phyloP scores from a whole-genome alignment of 495 filamentous ascomycete genomes.

The Tuber microsphaerosporum region DNA sequence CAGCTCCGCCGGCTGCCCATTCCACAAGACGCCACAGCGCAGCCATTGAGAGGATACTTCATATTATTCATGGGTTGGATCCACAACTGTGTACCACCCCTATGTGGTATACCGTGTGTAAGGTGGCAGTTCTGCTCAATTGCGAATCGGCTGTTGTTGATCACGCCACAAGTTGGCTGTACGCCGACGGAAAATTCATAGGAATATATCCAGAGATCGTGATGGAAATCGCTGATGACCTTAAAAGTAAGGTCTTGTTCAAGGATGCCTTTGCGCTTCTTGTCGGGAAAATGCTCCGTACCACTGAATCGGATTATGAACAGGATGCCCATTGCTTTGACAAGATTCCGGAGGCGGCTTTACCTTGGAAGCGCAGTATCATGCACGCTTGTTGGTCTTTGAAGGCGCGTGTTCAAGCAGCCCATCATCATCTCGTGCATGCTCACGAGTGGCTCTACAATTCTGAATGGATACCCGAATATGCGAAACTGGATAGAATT shows the following conservation, averaged over 20 bases:
- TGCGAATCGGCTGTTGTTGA: constrained; percentile 34
- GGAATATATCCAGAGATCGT: constrained; percentile 48
- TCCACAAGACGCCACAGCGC: constrained; percentile 28
- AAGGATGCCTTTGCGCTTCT: constrained; percentile 48
- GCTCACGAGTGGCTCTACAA: constrained; percentile 26
- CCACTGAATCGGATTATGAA: constrained; percentile 16
- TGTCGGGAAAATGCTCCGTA: constrained; percentile 48
- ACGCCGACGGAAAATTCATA: constrained; percentile 47
- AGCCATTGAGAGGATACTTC: constrained; percentile 31
- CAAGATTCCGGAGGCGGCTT: constrained; percentile 7
- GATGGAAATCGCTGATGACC: constrained; percentile 47
- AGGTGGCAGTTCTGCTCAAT: constrained; percentile 26
- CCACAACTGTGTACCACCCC: constrained; percentile 32
- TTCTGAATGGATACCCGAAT: constrained; percentile 22
- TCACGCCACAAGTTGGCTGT: constrained; percentile 49
- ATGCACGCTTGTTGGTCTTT: constrained; percentile 21
- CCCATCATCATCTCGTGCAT: constrained; percentile 14
- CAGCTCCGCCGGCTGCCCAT: constrained; percentile 15
- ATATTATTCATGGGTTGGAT: constrained; percentile 36
- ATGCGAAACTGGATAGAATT: constrained; percentile 11
- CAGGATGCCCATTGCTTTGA: constrained; percentile 13
- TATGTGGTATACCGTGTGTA: constrained; percentile 39
- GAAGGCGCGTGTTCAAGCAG: constrained; percentile 10
- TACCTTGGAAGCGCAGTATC: constrained; percentile 21
- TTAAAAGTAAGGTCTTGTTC: constrained; percentile 44